These are phyloP conservation scores for Avena insularis DNA, from an alignment of 176 grass and related monocot species.

Conservation along the genomic window DNA sequence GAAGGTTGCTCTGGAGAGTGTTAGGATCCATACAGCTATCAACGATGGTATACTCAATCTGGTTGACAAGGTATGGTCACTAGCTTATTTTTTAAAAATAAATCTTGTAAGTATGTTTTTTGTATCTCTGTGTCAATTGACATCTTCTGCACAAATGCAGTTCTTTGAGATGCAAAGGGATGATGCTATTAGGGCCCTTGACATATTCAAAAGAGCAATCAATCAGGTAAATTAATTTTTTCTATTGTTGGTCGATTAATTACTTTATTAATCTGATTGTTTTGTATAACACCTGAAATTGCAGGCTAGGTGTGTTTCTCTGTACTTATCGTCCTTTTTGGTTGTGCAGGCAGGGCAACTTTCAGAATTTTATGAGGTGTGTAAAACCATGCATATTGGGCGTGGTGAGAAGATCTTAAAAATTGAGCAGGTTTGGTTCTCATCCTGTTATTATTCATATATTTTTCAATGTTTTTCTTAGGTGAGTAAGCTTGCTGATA, in stretches of 20 bases:
- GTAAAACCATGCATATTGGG: conserved; percentile 84
- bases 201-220: conserved; percentile 82
- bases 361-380: conserved; percentile 92
- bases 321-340: background rate
- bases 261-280: background rate
- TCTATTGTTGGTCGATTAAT: conserved; percentile 12
- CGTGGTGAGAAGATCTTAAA: conserved; percentile 75
- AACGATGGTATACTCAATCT: conserved; percentile 90
- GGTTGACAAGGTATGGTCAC: conserved; percentile 75
- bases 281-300: background rate
- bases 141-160: conserved; percentile 48
- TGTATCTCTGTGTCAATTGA: conserved; percentile 33
- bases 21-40: conserved; percentile 85
- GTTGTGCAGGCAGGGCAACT: conserved; percentile 74
- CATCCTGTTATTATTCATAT: background rate
- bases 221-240: conserved; percentile 61
- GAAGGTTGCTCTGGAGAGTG: conserved; percentile 87
- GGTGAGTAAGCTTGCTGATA: conserved; percentile 26
- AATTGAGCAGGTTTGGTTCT: conserved; percentile 75
- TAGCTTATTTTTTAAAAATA: conserved; percentile 9
- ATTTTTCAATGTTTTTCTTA: background rate
- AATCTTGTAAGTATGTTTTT: background rate
- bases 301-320: background rate
- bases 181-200: conserved; percentile 85
- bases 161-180: conserved; percentile 97